A percentile compares a stretch with the other conserved stretches of the same genome.
Conservation (phyloP, 108 stramenopile species). For the Conticribra guillardii region DNA sequence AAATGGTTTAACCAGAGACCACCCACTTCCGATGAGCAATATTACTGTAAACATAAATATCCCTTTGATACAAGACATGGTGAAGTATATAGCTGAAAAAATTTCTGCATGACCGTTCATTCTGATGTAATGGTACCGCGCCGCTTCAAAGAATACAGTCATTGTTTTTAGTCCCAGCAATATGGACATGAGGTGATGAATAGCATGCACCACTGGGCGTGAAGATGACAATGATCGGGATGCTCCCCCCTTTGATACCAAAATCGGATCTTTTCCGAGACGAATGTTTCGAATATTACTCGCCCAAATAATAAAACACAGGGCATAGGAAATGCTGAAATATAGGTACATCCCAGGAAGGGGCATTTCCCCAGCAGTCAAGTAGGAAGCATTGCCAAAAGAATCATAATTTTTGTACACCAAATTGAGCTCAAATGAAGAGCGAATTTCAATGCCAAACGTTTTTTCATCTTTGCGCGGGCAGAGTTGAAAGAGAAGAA, state of each 20-base stretch:
- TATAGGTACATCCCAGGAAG: conserved; percentile 87
- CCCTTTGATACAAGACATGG: conserved; percentile 82
- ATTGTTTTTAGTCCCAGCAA: conserved; percentile 85
- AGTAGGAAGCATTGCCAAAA: conserved; percentile 72
- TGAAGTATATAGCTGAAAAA: conserved; percentile 88
- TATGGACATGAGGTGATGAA: conserved; percentile 94
- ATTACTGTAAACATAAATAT: conserved; percentile 93
- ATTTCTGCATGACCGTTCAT: conserved; percentile 89
- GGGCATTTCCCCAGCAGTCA: conserved; percentile 91
- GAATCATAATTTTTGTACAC: conserved; percentile 84
- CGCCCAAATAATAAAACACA: conserved; percentile 75
- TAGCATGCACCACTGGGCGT: conserved; percentile 74
- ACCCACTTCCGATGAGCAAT: conserved; percentile 96
- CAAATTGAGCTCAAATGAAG: conserved; percentile 89
- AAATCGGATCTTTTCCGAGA: conserved; percentile 55
- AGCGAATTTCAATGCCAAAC: conserved; percentile 45
- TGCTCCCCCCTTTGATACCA: conserved; percentile 27
- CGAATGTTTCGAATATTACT: conserved; percentile 62
- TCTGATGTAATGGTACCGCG: conserved; percentile 91
- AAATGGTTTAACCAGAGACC: conserved; percentile 94
- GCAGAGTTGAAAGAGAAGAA: conserved; percentile 90
- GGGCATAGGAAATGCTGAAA: conserved; percentile 76
- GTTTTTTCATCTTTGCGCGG: conserved; percentile 24
- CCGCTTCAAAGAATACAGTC: conserved; percentile 84
- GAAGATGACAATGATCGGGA: background rate